Base-by-base conservation (phyloP, 75 land plant species). In the Larix kaempferi region DNA sequence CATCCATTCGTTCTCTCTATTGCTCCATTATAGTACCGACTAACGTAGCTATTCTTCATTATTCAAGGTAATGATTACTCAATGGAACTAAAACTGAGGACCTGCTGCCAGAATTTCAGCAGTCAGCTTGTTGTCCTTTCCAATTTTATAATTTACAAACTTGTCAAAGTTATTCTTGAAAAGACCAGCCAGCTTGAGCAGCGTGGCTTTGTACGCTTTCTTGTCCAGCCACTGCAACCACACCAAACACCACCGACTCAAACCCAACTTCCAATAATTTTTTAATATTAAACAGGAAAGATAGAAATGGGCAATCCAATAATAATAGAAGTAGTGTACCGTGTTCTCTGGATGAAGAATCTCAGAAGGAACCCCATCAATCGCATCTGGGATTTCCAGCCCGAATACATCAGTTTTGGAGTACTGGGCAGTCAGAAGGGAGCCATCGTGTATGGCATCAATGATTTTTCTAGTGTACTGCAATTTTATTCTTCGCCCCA, bases 391-490 rank as follows among this genome's bases (percentile, higher is more conserved):
- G 54, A 94, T 92, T 67, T 94, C 86, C 62, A 96, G 87, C 25
- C 94, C 98, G 79, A 96, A 96, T 54, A 96, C 89, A 41, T 85
- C 84, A 26, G 95, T 96, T 71, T 85, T 86, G 35, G 62, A 73
- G 79, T 89, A 96, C 22, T 87, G 80, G 25, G 93, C 91, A 6
- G 94, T 79, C 73, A 96, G 74, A 59, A 96, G 87, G 22, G 78
- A 74, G 15, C 99, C 99, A 3, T 88, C 89, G 74, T 96, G 99
- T 10, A 96, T 96, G 39, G 99, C 99, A 83, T 96, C 91, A 64
- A 96, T 94, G 79, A 96, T 96, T 76, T 86, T 92, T 57, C 99
- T 56, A 11, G 99, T 96, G 84, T 94, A 88, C 12, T 80, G 58
- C 78, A 96, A 78, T 78, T 92, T 96, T 72, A 96, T 94, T 39